These are phyloP conservation scores for Fragaria nilgerrensis DNA, from an alignment of 306 rosid genomes.

Conservation along the genomic window DNA sequence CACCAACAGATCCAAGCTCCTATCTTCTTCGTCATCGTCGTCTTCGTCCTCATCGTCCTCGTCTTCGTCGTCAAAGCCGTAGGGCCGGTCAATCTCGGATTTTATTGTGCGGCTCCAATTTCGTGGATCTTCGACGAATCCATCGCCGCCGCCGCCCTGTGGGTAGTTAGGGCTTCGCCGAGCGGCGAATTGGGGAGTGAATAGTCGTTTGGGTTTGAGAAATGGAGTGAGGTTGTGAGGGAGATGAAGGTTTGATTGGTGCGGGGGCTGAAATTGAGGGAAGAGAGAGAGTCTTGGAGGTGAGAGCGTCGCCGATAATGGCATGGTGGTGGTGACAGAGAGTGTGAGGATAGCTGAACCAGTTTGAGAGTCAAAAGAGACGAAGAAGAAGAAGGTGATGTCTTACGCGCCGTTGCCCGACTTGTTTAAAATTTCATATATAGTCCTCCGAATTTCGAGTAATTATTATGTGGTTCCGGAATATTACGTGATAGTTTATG, in stretches of 20 bases:
- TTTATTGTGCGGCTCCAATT: slow-evolving; percentile 48
- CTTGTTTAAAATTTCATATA: no score
- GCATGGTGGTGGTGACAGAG: slow-evolving; percentile 28
- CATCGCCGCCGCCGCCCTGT: slow-evolving; percentile 47
- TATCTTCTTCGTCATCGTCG: slow-evolving; percentile 56
- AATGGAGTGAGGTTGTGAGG: slow-evolving; percentile 1
- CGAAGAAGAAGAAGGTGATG: not conserved
- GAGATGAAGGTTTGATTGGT: not conserved
- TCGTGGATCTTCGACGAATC: slow-evolving; percentile 43
- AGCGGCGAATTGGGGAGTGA: slow-evolving; percentile 28
- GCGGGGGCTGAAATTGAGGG: not conserved
- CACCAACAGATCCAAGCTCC: slow-evolving; percentile 66
- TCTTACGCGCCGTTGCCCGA: not conserved
- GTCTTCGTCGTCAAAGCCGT: slow-evolving; percentile 14
- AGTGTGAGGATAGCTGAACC: not conserved
- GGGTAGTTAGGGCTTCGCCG: slow-evolving; percentile 41
- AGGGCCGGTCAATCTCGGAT: slow-evolving; percentile 24
- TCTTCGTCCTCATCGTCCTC: slow-evolving; percentile 46
- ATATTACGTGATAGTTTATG: no score
- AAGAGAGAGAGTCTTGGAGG: slow-evolving; percentile 1
- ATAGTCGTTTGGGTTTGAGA: slow-evolving; percentile 17
- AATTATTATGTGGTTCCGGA: no score
- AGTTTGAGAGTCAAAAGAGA: not conserved
- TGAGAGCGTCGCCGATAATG: slow-evolving; percentile 30
- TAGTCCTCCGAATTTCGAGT: no score